Conservation (phyloP, 139 green algal species). For the Pleodorina starrii region DNA sequence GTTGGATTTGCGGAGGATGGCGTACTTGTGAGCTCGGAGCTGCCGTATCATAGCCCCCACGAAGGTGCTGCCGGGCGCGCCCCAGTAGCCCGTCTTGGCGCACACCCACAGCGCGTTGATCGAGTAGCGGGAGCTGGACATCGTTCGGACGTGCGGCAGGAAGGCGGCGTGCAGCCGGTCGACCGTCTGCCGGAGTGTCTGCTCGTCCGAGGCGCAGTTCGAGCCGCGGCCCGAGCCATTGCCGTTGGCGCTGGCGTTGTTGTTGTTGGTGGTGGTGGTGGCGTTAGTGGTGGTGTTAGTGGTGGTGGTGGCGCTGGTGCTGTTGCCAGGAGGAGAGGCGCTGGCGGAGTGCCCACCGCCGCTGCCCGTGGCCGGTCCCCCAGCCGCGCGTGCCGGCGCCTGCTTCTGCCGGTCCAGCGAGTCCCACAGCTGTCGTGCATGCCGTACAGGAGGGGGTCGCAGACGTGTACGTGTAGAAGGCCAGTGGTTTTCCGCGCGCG, state of each 20-base stretch:
- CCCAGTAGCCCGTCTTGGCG: slow-evolving; percentile 25
- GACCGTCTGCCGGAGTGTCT: neutral
- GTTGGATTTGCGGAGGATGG: neutral
- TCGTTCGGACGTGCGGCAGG: neutral
- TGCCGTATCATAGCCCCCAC: neutral
- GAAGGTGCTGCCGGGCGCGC: neutral
- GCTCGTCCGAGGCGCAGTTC: neutral
- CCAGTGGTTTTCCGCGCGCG: neutral
- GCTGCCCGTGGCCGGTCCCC: neutral
- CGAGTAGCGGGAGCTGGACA: neutral
- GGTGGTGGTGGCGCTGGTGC: neutral
- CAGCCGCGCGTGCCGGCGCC: too few relatives aligned
- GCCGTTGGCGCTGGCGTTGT: too few relatives aligned
- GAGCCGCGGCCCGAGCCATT: neutral
- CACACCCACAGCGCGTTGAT: slow-evolving; percentile 43
- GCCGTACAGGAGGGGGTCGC: neutral
- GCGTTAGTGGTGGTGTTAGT: neutral
- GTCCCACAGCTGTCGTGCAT: neutral
- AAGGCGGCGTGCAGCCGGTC: neutral
- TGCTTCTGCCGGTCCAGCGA: neutral
- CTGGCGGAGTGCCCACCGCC: neutral
- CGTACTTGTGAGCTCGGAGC: neutral
- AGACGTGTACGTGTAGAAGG: neutral
- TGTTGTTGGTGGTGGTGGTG: too few relatives aligned
- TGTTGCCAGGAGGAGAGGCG: neutral